These are phyloP conservation scores for Candida vaughaniae DNA, from an alignment of 805 yeast genomes.

Conservation along the genomic window DNA sequence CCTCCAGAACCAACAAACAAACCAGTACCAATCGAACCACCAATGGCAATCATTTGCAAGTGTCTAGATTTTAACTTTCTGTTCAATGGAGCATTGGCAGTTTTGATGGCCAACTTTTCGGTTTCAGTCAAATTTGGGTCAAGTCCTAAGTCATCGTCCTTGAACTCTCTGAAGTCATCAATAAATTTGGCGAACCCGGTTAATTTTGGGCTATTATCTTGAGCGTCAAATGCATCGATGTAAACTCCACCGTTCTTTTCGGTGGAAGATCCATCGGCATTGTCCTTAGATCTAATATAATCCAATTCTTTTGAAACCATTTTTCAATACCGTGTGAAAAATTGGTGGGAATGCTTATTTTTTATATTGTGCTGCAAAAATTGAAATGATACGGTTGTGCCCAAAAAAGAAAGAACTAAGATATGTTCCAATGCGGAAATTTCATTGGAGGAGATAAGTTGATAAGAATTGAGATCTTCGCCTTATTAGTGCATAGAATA, in stretches of 20 bases:
- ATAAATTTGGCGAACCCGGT: constrained; percentile 20
- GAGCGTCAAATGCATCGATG: constrained; percentile 25
- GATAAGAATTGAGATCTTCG: not conserved
- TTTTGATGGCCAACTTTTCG: constrained; percentile 36
- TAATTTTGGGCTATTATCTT: constrained; percentile 18
- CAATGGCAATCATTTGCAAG: constrained; percentile 67
- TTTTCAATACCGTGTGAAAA: not conserved
- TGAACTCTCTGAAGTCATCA: constrained; percentile 35
- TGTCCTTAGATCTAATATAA: constrained; percentile 38
- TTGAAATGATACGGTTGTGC: too few species aligned
- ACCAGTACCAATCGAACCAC: constrained; percentile 88
- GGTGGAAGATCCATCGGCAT: constrained; percentile 26
- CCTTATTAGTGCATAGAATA: too few species aligned
- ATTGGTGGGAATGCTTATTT: not conserved
- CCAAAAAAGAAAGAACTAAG: not conserved
- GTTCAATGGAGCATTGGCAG: constrained; percentile 50
- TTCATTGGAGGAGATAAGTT: constrained; percentile 1
- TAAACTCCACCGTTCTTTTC: constrained; percentile 41
- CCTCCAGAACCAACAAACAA: constrained; percentile 74
- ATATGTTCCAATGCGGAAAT: not conserved
- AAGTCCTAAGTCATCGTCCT: constrained; percentile 37
- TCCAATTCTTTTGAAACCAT: constrained; percentile 44
- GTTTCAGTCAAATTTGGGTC: constrained; percentile 31
- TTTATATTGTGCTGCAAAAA: not conserved
- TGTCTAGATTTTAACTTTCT: constrained; percentile 63